Base-by-base conservation (phyloP, 1,284 basidiomycete species). In the Xerocomus subilludens region DNA sequence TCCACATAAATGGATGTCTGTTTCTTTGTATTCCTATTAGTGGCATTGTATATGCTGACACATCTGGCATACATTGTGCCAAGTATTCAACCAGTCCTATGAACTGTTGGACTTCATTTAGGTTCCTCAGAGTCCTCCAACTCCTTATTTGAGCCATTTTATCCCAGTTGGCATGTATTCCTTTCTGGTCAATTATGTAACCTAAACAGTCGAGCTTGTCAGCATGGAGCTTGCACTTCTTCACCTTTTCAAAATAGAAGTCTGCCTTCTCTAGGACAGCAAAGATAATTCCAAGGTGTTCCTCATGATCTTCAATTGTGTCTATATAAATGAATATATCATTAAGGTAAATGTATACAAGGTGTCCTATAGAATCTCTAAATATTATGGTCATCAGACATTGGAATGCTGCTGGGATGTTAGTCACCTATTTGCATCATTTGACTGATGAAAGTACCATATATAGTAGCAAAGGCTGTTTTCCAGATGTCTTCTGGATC, bases 61-160 rank as follows among this genome's bases (percentile, higher is more conserved):
- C 75, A 49, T 86, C 80, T 1, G 85, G 86, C 65, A 88, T 75
- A 71, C 86, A 87, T 21, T 82, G 79, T 1, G 82, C 79, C 2
- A 88, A 68, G 74, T 87, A 88, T 33, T 87, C 80, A 0, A 88
- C 80, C 0, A 86, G 76, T 2, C 86, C 87, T 0, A 88, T 67
- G 60, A 88, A 88, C 23, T 79, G 71, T 62, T 85, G 85, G 0
- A 89, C 78, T n/a, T 86, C 84, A n/a, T 85, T 66, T 10, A 69
- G 49, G 4, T 35, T 27, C 11, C 16, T 23, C 5, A 64, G 70
- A 7, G 51, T 53, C 4, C 64, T 36, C 66, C 71, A 72, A 10
- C 33, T 38, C 4, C 30, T 3, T 16, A 74, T 60, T 1, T 27
- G 14, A 16, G 33, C 38, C 64, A 76, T 76, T 27, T 74, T 76